Evolutionary conservation across 345 rosid genomes (phyloP).

Genomic region (Iberis pinnata): DNA sequence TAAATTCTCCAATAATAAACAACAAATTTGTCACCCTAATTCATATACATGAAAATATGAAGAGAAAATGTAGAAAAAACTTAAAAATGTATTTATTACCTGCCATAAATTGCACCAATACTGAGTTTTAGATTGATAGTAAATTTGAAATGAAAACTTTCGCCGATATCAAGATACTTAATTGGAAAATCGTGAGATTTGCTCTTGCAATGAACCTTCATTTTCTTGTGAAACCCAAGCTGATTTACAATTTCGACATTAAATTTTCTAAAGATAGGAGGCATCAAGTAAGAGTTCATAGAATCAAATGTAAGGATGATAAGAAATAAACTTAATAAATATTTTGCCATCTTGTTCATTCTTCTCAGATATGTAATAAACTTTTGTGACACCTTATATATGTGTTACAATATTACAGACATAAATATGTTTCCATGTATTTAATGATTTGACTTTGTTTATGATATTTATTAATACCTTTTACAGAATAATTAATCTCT

Average conservation of each 20-base stretch:
- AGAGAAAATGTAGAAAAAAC: not conserved
- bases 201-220: conserved; percentile 18
- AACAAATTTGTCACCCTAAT: no score
- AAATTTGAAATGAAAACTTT: conserved; percentile 16
- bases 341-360: not conserved
- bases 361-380: not conserved
- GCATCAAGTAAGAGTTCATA: not conserved
- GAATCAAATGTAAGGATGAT: conserved; percentile 17
- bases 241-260: conserved; percentile 17
- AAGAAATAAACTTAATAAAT: not conserved
- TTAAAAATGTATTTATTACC: not conserved
- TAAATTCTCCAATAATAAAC: no score
- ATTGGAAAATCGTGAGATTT: conserved; percentile 19
- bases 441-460: no score
- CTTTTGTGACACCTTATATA: no score
- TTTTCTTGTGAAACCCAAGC: conserved; percentile 7
- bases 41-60: not conserved
- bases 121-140: not conserved
- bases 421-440: no score
- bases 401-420: no score
- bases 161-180: conserved; percentile 13
- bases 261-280: conserved; percentile 13
- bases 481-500: no score
- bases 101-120: conserved; percentile 25
- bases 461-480: no score